phyloP scores from a whole-genome alignment of 2,329 filamentous ascomycete genomes.

The Exophiala oligosperma region DNA sequence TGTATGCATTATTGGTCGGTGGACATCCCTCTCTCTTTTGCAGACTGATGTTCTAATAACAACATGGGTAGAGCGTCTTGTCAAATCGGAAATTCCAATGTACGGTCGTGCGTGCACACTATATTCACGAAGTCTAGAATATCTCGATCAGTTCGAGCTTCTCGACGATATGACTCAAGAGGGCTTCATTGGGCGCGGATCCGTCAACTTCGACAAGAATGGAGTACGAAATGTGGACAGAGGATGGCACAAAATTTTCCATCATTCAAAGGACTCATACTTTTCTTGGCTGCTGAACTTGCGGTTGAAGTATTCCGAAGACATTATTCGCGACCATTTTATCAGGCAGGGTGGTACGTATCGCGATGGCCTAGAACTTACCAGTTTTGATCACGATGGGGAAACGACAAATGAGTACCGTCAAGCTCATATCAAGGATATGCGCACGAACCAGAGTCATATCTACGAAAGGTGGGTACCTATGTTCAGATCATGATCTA shows the following conservation, averaged over 20 bases:
- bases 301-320: constrained; percentile 4
- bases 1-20: constrained; percentile 1
- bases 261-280: constrained; percentile 1
- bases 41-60: background rate
- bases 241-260: background rate
- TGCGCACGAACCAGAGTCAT: too few species aligned
- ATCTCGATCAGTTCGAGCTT: constrained; percentile 5
- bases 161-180: background rate
- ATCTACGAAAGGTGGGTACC: too few species aligned
- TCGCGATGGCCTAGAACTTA: too few species aligned
- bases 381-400: too few species aligned
- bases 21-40: background rate
- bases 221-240: background rate
- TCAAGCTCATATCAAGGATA: too few species aligned
- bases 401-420: too few species aligned
- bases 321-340: background rate
- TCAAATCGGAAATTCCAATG: constrained; percentile 1
- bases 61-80: background rate
- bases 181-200: background rate
- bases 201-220: constrained; percentile 2
- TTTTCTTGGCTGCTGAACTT: constrained; percentile 1
- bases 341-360: too few species aligned
- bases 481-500: too few species aligned
- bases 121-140: constrained; percentile 1
- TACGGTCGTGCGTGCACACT: constrained; percentile 4